Evolutionary conservation across 352 stramenopile genomes (phyloP).

Genomic region (Blastocystis hominis): DNA sequence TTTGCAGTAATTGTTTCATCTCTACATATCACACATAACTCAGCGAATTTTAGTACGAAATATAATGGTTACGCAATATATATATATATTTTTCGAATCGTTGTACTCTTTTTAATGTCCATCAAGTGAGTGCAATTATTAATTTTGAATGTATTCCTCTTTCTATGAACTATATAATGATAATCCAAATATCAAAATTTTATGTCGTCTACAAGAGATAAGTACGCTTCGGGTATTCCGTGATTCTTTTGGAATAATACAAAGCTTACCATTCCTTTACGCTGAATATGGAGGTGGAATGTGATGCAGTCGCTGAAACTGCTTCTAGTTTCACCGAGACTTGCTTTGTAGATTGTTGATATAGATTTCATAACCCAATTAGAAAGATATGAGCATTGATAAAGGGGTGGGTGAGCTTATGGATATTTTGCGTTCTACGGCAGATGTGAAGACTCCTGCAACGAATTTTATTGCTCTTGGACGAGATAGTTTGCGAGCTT

Average conservation of each 20-base stretch:
- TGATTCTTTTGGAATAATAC: not conserved
- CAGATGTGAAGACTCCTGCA: not conserved
- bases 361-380: not conserved
- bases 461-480: conserved; percentile 50
- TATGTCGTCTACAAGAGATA: not conserved
- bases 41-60: not conserved
- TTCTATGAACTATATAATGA: too few relatives aligned
- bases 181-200: not conserved
- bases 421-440: not conserved
- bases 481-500: not conserved
- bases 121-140: too few relatives aligned
- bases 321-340: not conserved
- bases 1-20: not conserved
- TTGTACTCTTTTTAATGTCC: too few relatives aligned
- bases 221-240: not conserved
- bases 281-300: conserved; percentile 11
- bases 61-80: too few relatives aligned
- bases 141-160: too few relatives aligned
- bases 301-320: not conserved
- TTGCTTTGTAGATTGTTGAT: conserved; percentile 18
- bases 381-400: conserved; percentile 20
- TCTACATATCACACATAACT: not conserved
- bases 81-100: too few relatives aligned
- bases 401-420: not conserved
- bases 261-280: conserved; percentile 9